Conservation (phyloP, 2,329 filamentous ascomycete genomes). For the Beauveria sp. region DNA sequence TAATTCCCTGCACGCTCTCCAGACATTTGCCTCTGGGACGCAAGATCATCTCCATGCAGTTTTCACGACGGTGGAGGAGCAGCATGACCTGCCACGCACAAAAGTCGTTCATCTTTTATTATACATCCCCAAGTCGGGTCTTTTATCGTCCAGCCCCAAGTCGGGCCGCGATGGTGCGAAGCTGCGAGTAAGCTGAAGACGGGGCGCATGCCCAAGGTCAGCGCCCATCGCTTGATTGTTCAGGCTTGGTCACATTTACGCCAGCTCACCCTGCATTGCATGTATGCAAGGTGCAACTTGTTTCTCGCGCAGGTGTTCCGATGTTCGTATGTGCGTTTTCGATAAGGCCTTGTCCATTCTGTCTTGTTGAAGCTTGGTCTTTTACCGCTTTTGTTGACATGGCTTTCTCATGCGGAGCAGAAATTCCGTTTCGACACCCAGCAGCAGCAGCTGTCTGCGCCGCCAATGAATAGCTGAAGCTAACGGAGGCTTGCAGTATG, state of each 20-base stretch:
- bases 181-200: neutral
- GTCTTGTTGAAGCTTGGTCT: too few species aligned
- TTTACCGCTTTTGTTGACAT: neutral
- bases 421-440: too few species aligned
- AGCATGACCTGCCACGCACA: neutral
- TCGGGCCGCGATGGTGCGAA: neutral
- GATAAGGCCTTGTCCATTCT: neutral
- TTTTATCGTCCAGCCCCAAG: neutral
- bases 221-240: neutral
- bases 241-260: neutral
- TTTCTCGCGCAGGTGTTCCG: neutral
- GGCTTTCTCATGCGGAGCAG: neutral
- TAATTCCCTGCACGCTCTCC: neutral
- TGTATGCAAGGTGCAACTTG: neutral
- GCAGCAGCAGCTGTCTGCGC: too few species aligned
- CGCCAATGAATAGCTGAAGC: too few species aligned
- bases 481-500: neutral
- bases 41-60: neutral
- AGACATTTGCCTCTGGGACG: neutral
- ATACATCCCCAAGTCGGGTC: neutral
- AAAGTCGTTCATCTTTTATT: neutral
- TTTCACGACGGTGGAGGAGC: neutral
- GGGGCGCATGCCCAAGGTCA: neutral
- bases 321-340: neutral
- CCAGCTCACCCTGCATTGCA: slow-evolving; percentile 1